phyloP scores from a whole-genome alignment of 129 eudicot species.

The Glebionis coronaria region DNA sequence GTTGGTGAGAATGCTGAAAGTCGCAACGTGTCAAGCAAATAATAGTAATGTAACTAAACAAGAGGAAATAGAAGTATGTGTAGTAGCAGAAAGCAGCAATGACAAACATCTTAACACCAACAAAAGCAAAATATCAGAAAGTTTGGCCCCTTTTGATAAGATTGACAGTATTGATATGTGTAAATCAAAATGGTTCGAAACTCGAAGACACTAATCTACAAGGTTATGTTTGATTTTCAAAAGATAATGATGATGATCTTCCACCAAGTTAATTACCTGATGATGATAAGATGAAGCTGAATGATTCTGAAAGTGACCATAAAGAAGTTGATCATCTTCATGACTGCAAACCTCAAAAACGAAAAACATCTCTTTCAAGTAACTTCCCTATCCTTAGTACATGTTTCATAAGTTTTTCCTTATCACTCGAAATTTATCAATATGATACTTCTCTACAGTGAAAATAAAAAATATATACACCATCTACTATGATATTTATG shows the following conservation, averaged over 20 bases:
- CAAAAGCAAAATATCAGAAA: slow-evolving; percentile 29
- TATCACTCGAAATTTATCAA: too few species aligned
- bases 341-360: too few species aligned
- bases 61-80: slow-evolving; percentile 25
- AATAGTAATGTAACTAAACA: slow-evolving; percentile 27
- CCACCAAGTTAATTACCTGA: too few species aligned
- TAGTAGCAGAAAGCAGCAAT: slow-evolving; percentile 24
- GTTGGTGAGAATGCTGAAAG: slow-evolving; percentile 30
- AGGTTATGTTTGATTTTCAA: slow-evolving; percentile 28
- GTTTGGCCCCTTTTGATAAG: slow-evolving; percentile 29
- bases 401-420: too few species aligned
- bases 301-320: too few species aligned
- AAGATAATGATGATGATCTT: slow-evolving; percentile 9
- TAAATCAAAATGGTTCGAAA: slow-evolving; percentile 25
- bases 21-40: slow-evolving; percentile 20
- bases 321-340: slow-evolving; percentile 18
- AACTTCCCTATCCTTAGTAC: too few species aligned
- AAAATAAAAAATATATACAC: too few species aligned
- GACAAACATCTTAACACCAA: slow-evolving; percentile 21
- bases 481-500: too few species aligned
- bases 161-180: slow-evolving; percentile 29
- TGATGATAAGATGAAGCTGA: too few species aligned
- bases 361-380: too few species aligned
- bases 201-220: too few species aligned
- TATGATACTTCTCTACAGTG: too few species aligned